Evolutionary conservation across 2,329 filamentous ascomycete genomes (phyloP).

Genomic region (Beauveria scarabaeidicola): DNA sequence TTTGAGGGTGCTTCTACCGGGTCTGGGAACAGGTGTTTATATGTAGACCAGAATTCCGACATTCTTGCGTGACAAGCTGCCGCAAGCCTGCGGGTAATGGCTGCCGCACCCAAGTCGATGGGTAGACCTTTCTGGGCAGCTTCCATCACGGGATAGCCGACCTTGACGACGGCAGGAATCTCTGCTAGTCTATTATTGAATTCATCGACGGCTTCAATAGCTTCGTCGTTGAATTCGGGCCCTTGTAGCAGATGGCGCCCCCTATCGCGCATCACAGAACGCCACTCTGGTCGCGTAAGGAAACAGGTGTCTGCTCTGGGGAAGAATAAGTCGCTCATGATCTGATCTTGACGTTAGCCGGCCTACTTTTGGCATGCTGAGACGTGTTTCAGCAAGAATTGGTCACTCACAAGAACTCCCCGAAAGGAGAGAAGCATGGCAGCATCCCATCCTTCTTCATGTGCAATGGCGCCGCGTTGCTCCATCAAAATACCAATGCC

Average conservation of each 20-base stretch:
- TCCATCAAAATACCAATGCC: slow-evolving; percentile 31
- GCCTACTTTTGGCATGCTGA: not conserved
- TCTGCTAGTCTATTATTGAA: slow-evolving; percentile 28
- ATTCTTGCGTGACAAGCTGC: slow-evolving; percentile 23
- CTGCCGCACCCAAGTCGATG: slow-evolving; percentile 21
- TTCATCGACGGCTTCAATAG: slow-evolving; percentile 22
- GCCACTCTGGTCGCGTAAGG: slow-evolving; percentile 28
- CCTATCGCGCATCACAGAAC: slow-evolving; percentile 21
- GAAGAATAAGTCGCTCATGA: slow-evolving; percentile 31
- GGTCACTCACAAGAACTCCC: slow-evolving; percentile 25
- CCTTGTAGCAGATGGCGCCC: slow-evolving; percentile 20
- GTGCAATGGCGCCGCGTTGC: slow-evolving; percentile 28
- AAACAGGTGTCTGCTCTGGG: slow-evolving; percentile 27
- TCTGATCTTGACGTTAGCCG: slow-evolving; percentile 17
- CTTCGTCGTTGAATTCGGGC: slow-evolving; percentile 15
- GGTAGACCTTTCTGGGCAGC: slow-evolving; percentile 20
- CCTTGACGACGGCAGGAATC: slow-evolving; percentile 25
- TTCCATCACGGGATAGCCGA: slow-evolving; percentile 25
- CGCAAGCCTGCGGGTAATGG: slow-evolving; percentile 21
- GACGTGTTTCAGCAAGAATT: not conserved
- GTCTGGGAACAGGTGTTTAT: slow-evolving; percentile 17
- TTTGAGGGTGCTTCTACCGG: slow-evolving; percentile 21
- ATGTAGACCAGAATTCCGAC: slow-evolving; percentile 24
- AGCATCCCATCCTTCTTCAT: slow-evolving; percentile 27
- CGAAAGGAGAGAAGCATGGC: slow-evolving; percentile 30